Conservation (phyloP, 495 filamentous ascomycete species). For the Penicillium pulvis region DNA sequence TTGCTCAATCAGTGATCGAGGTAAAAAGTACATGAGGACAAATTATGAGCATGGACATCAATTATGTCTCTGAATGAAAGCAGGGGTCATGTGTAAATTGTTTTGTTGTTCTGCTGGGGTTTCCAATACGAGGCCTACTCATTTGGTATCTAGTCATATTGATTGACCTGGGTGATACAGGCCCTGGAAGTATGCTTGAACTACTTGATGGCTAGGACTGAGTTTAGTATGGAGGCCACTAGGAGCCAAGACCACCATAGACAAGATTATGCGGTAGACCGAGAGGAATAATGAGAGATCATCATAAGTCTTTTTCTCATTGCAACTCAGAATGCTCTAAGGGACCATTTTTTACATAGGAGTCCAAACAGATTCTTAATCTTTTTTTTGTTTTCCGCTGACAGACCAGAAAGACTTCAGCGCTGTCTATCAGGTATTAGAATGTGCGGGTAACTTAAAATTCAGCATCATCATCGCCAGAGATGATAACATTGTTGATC, state of each 20-base stretch:
- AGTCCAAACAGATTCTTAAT: conserved; percentile 30
- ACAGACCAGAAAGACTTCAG: conserved; percentile 14
- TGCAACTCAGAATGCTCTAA: conserved; percentile 32
- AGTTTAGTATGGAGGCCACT: too few species aligned
- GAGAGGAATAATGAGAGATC: conserved; percentile 7
- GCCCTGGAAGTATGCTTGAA: too few species aligned
- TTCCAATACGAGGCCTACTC: too few species aligned
- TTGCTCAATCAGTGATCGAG: too few species aligned
- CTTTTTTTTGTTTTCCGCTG: conserved; percentile 24
- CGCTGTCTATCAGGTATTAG: conserved; percentile 23
- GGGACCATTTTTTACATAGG: conserved; percentile 34
- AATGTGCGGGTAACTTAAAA: conserved; percentile 60
- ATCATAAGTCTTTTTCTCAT: conserved; percentile 37
- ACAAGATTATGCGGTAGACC: background rate
- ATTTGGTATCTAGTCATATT: background rate
- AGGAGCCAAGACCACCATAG: too few species aligned
- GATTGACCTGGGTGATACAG: too few species aligned
- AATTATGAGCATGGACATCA: too few species aligned
- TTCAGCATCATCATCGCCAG: conserved; percentile 88
- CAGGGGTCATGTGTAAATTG: background rate
- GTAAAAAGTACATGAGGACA: too few species aligned
- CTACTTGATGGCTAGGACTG: too few species aligned
- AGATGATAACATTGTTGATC: conserved; percentile 92
- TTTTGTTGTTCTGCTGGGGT: too few species aligned
- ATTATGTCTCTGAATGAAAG: too few species aligned